Evolutionary conservation across 345 rosid genomes (phyloP), one percentile per base, ranked within the genome.

Genomic region (Salix dunnii): DNA sequence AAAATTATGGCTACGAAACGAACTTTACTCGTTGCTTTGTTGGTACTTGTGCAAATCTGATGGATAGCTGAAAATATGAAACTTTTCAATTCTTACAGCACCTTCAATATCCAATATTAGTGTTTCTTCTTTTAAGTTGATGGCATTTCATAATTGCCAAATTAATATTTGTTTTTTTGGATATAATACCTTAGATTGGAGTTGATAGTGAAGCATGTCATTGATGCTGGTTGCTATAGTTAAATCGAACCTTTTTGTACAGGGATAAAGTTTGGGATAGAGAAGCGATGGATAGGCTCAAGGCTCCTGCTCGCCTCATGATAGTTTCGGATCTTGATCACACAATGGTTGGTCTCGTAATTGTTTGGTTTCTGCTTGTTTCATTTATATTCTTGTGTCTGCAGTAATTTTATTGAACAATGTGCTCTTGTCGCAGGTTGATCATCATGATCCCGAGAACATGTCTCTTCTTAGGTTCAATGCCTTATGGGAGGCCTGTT

Each of bases 321-420:
- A 87, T 96, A 21, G 97, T 96, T 79, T 94, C 98, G 1, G 99
- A 96, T 87, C 98, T 96, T 83, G 99, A 96, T 84, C 91, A 94
- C 55, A 94, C 98, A 9, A 96, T 96, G 98, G 99, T 96, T 71
- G 23, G 61, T 68, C 55, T 71, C 66, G 6, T 58, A 38, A 63
- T 42, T 83, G 36, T 60, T 76, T 77, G 73, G 64, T 78, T 53
- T 60, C 20, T 77, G 51, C 46, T 72, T 63, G 51, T 40, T 68
- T 78, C 38, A 75, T 61, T 77, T 17, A 17, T 53, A 17, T 36
- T 17, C 31, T 51, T 63, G n/a, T 16, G 23, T 60, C 70, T 75
- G 35, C 3, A 7, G 70, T 67, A 48, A 49, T 53, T 72, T 65
- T 55, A 66, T 53, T 49, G 48, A 70, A 65, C 13, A 28, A 35